Base-by-base conservation (phyloP, 2,329 filamentous ascomycete genomes). In the Ophiostoma novo-ulmi region DNA sequence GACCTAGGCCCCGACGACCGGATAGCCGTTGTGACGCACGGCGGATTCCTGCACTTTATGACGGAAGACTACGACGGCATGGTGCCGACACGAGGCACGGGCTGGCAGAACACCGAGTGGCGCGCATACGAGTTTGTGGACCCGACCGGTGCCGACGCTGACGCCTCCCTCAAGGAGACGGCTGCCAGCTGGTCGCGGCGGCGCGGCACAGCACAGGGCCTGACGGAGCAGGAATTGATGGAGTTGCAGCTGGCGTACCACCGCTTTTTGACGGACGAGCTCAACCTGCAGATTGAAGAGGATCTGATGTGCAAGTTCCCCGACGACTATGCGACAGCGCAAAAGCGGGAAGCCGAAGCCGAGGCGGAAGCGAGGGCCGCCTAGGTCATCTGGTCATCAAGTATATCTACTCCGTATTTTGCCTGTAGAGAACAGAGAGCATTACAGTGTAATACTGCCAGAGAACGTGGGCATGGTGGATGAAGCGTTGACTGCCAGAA, bases 31-130 rank as follows among this genome's bases (percentile, higher is more conserved):
- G 70, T 70, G 6, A 69, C 71, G 63, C 72, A 74, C 71, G 58
- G 61, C 52, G 52, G 68, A 13, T 72, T 71, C 68, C 78, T 97
- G 75, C 93, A 97, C 78, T 96, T 92, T 76, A 81, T 97, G 73
- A 95, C 92, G 0, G 87, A 93, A 74, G 93, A 97, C 76, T 96
- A 89, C 87, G 83, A 87, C 70, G 90, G 88, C 61, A 84, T 85
- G 35, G 77, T 80, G 75, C 75, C 82, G 5, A 14, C 8, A 10
- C 55, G 52, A 41, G 73, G 89, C 55, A 93, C 91, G 11, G 89
- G 87, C 6, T 94, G 91, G 91, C 77, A 78, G 10, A 94, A 94
- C 78, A 89, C 89, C 69, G 91, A 94, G 79, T 89, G 83, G 77
- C 87, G 91, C 71, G 87, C 87, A 5, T 93, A 89, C 78, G 81